Conservation (phyloP, 1,139 yeast species). For the Magnusiomyces sp. region DNA sequence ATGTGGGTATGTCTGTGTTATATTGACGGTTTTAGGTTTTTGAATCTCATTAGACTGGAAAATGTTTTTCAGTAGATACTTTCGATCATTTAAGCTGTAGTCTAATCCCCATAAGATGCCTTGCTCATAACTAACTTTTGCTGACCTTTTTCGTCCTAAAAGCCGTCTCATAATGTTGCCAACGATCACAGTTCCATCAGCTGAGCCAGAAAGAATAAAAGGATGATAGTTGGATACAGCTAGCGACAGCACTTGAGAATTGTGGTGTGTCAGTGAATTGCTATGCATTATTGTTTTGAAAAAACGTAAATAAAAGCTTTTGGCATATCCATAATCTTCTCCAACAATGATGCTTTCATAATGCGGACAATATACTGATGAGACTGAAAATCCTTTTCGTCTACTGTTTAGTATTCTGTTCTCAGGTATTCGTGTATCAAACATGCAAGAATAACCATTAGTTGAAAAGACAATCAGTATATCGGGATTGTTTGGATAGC, state of each 20-base stretch:
- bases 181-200: constrained; percentile 48
- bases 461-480: constrained; percentile 41
- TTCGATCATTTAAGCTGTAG: constrained; percentile 29
- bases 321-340: constrained; percentile 37
- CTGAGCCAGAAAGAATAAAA: constrained; percentile 48
- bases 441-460: constrained; percentile 39
- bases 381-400: constrained; percentile 29
- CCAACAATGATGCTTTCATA: constrained; percentile 34
- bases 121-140: constrained; percentile 25
- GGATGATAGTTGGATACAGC: constrained; percentile 49
- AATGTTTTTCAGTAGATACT: constrained; percentile 32
- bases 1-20: constrained; percentile 38
- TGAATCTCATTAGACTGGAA: constrained; percentile 20
- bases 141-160: constrained; percentile 35
- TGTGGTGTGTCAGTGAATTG: constrained; percentile 24
- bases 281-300: constrained; percentile 22
- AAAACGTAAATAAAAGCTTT: constrained; percentile 32
- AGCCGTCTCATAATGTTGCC: constrained; percentile 38
- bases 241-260: constrained; percentile 34
- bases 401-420: constrained; percentile 32
- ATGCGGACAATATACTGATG: constrained; percentile 33
- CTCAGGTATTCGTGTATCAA: constrained; percentile 38
- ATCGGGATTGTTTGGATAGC: constrained; percentile 33
- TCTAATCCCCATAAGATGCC: constrained; percentile 36
- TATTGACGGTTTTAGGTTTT: constrained; percentile 19